Evolutionary conservation across 129 eudicot genomes (phyloP).

Genomic region (Helianthus annuus): HanXRQr2.0-SUNRISE NC_035437.2:90268110-90268609

Average conservation of each 20-base stretch:
- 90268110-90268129: conserved; percentile 51
- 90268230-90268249: conserved; percentile 79
- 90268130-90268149: conserved; percentile 60
- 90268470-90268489: conserved; percentile 55
- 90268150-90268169: conserved; percentile 62
- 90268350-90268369: background rate
- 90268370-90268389: background rate
- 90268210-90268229: conserved; percentile 69
- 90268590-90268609: conserved; percentile 68
- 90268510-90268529: conserved; percentile 60
- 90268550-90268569: conserved; percentile 93
- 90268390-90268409: conserved; percentile 4
- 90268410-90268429: conserved; percentile 51
- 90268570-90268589: conserved; percentile 99
- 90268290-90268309: conserved; percentile 80
- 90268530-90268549: conserved; percentile 73
- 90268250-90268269: conserved; percentile 92
- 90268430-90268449: conserved; percentile 57
- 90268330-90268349: conserved; percentile 76
- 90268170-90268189: conserved; percentile 64
- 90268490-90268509: conserved; percentile 45
- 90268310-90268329: conserved; percentile 69
- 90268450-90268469: conserved; percentile 39
- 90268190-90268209: conserved; percentile 63
- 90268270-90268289: conserved; percentile 77